A percentile compares a stretch with the other conserved stretches of the same genome.
phyloP scores from a whole-genome alignment of 306 rosid species.

The Vigna mungo region DNA sequence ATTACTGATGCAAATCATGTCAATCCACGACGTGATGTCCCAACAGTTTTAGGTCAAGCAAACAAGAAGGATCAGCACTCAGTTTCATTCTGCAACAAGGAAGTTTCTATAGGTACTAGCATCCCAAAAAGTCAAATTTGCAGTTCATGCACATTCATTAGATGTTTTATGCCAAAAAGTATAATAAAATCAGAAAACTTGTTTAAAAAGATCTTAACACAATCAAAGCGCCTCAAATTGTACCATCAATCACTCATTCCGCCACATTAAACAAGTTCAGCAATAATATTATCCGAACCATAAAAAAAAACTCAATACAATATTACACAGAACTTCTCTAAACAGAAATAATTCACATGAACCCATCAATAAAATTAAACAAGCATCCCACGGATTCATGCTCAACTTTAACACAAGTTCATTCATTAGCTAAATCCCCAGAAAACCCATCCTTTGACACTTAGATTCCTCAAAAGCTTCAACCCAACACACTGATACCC shows the following conservation, averaged over 20 bases:
- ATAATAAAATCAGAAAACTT: not conserved
- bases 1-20: not conserved
- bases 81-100: slow-evolving; percentile 55
- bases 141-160: slow-evolving; percentile 52
- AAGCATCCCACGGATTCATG: not conserved
- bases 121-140: slow-evolving; percentile 67
- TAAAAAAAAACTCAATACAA: not conserved
- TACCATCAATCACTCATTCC: not conserved
- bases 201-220: not conserved
- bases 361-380: slow-evolving; percentile 1
- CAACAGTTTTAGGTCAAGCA: slow-evolving; percentile 10
- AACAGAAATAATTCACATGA: not conserved
- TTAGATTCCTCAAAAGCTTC: not conserved
- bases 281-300: not conserved
- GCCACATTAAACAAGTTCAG: not conserved
- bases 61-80: not conserved
- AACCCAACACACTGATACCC: not conserved
- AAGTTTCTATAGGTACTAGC: slow-evolving; percentile 61
- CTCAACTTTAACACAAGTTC: not conserved
- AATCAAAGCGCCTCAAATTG: not conserved
- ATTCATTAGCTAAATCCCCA: not conserved
- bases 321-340: not conserved
- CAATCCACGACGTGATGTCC: not conserved
- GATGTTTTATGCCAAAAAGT: slow-evolving; percentile 41
- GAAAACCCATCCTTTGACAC: slow-evolving; percentile 5